phyloP scores from a whole-genome alignment of 305 asterid species.

The Lippia alba region DNA sequence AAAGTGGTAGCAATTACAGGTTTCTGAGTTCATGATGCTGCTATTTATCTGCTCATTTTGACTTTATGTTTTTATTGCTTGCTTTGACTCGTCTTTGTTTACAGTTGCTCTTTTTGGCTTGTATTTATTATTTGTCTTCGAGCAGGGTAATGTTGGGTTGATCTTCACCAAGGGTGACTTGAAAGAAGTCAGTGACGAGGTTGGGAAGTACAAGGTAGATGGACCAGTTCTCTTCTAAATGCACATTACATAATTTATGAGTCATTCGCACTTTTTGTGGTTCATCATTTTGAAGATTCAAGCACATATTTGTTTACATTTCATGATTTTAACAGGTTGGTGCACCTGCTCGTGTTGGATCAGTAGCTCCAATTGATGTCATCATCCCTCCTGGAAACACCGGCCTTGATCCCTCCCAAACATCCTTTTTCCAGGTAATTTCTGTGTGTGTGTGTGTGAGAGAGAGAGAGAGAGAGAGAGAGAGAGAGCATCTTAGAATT shows the following conservation, averaged over 20 bases:
- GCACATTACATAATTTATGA: neutral
- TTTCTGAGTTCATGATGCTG: neutral
- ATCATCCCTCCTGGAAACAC: conserved; percentile 97
- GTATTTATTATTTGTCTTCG: neutral
- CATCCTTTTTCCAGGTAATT: conserved; percentile 90
- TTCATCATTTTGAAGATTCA: neutral
- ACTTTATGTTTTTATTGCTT: too few relatives aligned
- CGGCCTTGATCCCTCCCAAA: conserved; percentile 95
- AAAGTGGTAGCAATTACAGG: neutral
- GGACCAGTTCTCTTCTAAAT: too few relatives aligned
- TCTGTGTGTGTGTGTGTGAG: too few relatives aligned
- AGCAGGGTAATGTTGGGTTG: conserved; percentile 89
- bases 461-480: too few relatives aligned
- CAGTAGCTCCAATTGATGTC: conserved; percentile 92
- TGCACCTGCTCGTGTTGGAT: conserved; percentile 97
- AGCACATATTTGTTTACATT: neutral
- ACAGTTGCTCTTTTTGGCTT: neutral
- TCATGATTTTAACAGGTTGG: conserved; percentile 61
- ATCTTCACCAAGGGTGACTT: conserved; percentile 93
- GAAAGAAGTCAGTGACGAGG: conserved; percentile 96
- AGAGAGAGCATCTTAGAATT: too few relatives aligned
- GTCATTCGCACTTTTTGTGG: neutral
- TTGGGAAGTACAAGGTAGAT: conserved; percentile 77
- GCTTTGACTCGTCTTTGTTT: too few relatives aligned
- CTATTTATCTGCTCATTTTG: neutral